Evolutionary conservation across 2,329 filamentous ascomycete genomes (phyloP).

Genomic region (Xylaria polymorpha): DNA sequence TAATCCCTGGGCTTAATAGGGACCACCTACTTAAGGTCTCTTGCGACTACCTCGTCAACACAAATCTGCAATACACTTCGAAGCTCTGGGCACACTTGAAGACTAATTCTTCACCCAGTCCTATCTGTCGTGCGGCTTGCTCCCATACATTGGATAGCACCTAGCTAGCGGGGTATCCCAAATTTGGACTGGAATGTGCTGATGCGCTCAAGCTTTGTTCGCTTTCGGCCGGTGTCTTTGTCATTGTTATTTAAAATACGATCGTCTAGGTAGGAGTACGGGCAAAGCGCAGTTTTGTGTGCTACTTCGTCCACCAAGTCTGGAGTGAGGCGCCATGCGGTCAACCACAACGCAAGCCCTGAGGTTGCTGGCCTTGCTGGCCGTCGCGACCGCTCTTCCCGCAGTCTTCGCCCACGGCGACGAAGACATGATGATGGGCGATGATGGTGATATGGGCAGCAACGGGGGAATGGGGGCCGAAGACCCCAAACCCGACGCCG

Average conservation of each 20-base stretch:
- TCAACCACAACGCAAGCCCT: slow-evolving; percentile 42
- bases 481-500: slow-evolving; percentile 45
- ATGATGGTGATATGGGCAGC: slow-evolving; percentile 45
- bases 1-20: slow-evolving; percentile 27
- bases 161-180: background rate
- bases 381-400: slow-evolving; percentile 50
- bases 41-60: background rate
- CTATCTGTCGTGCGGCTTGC: slow-evolving; percentile 13
- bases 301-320: slow-evolving; percentile 2
- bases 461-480: slow-evolving; percentile 44
- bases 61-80: slow-evolving; percentile 2
- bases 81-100: background rate
- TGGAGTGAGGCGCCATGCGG: slow-evolving; percentile 40
- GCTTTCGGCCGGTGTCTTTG: slow-evolving; percentile 20
- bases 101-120: background rate
- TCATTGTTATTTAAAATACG: slow-evolving; percentile 10
- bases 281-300: slow-evolving; percentile 10
- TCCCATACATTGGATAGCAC: slow-evolving; percentile 20
- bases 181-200: slow-evolving; percentile 26
- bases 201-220: slow-evolving; percentile 20
- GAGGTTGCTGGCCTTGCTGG: slow-evolving; percentile 45
- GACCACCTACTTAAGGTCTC: background rate
- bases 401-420: slow-evolving; percentile 50
- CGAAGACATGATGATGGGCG: slow-evolving; percentile 47
- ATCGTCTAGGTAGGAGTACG: slow-evolving; percentile 1